phyloP scores from a whole-genome alignment of 2,329 filamentous ascomycete species.

The Coniella lustricola region DNA sequence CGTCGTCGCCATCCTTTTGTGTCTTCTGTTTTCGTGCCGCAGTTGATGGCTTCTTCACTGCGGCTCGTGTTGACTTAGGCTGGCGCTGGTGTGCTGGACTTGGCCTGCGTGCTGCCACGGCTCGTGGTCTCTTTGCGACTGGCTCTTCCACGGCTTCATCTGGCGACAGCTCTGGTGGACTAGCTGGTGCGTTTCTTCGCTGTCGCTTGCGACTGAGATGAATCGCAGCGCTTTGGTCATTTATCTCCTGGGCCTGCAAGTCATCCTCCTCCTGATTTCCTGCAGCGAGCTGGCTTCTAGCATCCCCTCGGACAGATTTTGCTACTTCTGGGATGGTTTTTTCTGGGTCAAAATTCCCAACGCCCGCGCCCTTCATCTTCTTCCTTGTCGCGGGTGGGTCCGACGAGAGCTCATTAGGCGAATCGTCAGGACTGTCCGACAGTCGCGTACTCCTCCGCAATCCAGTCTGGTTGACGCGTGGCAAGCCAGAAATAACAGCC shows the following conservation, averaged over 20 bases:
- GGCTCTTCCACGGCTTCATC: slow-evolving; percentile 27
- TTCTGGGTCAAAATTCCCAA: background rate
- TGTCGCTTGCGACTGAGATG: slow-evolving; percentile 36
- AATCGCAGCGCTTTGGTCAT: slow-evolving; percentile 35
- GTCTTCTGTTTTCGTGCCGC: slow-evolving; percentile 9
- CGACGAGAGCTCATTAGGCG: slow-evolving; percentile 26
- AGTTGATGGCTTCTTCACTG: slow-evolving; percentile 3
- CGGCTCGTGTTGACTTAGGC: slow-evolving; percentile 17
- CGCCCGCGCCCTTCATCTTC: background rate
- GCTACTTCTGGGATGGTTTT: background rate
- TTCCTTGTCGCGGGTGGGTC: slow-evolving; percentile 1
- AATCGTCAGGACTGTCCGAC: slow-evolving; percentile 13
- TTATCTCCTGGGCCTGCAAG: slow-evolving; percentile 35
- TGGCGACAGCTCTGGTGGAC: slow-evolving; percentile 37
- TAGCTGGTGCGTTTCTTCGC: slow-evolving; percentile 29
- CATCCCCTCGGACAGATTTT: slow-evolving; percentile 19
- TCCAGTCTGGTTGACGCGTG: slow-evolving; percentile 24
- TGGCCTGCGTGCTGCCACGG: slow-evolving; percentile 19
- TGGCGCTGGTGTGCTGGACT: slow-evolving; percentile 37
- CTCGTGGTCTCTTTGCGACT: slow-evolving; percentile 32
- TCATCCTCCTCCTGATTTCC: slow-evolving; percentile 21
- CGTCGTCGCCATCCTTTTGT: slow-evolving; percentile 16
- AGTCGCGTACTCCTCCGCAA: slow-evolving; percentile 14
- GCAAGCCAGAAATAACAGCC: slow-evolving; percentile 26
- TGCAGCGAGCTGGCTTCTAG: too few relatives aligned